Conservation (phyloP, 1,284 basidiomycete genomes). For the Malassezia brasiliensis region DNA sequence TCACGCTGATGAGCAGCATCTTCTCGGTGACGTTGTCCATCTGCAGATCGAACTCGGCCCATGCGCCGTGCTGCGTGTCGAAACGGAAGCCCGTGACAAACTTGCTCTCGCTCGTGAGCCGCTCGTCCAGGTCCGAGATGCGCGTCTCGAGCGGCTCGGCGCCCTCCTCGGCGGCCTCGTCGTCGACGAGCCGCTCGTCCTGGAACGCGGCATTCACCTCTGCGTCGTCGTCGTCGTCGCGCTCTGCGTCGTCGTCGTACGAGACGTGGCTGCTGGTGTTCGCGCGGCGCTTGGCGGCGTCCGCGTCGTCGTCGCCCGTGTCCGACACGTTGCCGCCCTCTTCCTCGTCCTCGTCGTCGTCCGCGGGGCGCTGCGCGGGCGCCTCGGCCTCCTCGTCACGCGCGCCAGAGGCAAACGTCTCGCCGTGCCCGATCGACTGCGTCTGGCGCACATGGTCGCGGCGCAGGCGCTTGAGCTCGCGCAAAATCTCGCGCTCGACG, state of each 20-base stretch:
- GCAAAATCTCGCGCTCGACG: slow-evolving; percentile 74
- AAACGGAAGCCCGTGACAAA: slow-evolving; percentile 64
- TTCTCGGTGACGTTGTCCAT: slow-evolving; percentile 37
- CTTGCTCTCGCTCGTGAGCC: slow-evolving; percentile 53
- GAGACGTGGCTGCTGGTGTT: slow-evolving; percentile 62
- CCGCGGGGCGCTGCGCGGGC: slow-evolving; percentile 2
- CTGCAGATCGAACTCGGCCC: slow-evolving; percentile 44
- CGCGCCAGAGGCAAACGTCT: slow-evolving; percentile 56
- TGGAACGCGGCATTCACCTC: slow-evolving; percentile 60
- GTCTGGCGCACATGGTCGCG: slow-evolving; percentile 73
- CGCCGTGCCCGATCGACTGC: slow-evolving; percentile 61
- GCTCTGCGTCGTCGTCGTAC: slow-evolving; percentile 55
- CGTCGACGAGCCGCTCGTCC: slow-evolving; percentile 20
- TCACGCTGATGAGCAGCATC: slow-evolving; percentile 46
- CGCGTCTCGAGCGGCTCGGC: slow-evolving; percentile 32
- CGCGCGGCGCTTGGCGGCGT: slow-evolving; percentile 57
- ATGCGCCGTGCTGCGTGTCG: slow-evolving; percentile 54
- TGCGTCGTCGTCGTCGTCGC: slow-evolving; percentile 21
- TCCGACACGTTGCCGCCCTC: slow-evolving; percentile 34
- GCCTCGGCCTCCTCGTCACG: slow-evolving; percentile 31
- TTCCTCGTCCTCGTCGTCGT: slow-evolving; percentile 26
- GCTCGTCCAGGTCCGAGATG: slow-evolving; percentile 49
- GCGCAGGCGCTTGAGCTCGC: slow-evolving; percentile 76
- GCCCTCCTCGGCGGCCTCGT: slow-evolving; percentile 25
- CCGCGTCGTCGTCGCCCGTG: slow-evolving; percentile 64